Base-by-base conservation (phyloP, 2,329 filamentous ascomycete species). In the Hypocreales sp. region DNA sequence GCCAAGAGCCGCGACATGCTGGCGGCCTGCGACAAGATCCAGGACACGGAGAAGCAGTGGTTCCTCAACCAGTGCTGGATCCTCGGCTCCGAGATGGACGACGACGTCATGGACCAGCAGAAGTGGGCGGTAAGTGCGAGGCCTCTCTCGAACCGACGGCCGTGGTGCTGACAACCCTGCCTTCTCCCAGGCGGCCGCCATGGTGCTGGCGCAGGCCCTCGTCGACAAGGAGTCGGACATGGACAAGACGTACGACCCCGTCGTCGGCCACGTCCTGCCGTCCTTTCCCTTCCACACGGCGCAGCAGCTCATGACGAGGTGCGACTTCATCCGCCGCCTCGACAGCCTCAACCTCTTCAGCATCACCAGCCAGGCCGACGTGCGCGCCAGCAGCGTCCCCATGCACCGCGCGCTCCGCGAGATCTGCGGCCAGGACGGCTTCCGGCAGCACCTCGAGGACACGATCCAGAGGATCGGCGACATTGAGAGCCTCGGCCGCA, bases 91-190 rank as follows among this genome's bases (percentile, higher is more conserved):
- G 73, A 77, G 35, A 79, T 81, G 77, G 90, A 95, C 40, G 90
- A 95, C 52, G 90, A 98, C 47, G 90, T 94, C 40, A 95, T 95
- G 77, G 83, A 94, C 45, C 81, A 94, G 51, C 84, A 95, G 48
- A 94, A 95, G 51, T 94, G 83, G 62, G 82, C 86, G 24, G 79
- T 83, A 60, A 55, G 75, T 68, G 18, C 18, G 21, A n/a, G n/a
- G n/a, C n/a, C n/a, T n/a, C n/a, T n/a, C n/a, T n/a, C n/a, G n/a
- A n/a, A n/a, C n/a, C n/a, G n/a, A n/a, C n/a, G n/a, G n/a, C n/a
- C n/a, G n/a, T 17, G 11, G 11, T 23, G 7, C 17, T 23, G 10
- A 21, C 13, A 8, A 4, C 4, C 3, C n/a, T 7, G 25, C 15
- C 7, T 14, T n/a, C 15, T 15, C 23, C 8, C 34, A 83, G 70